Percentiles rank a stretch among this genome's conserved stretches.
These are phyloP conservation scores for Sugiyamaella xylanicola DNA, from an alignment of 1,139 yeast species.

Conservation along the genomic window DNA sequence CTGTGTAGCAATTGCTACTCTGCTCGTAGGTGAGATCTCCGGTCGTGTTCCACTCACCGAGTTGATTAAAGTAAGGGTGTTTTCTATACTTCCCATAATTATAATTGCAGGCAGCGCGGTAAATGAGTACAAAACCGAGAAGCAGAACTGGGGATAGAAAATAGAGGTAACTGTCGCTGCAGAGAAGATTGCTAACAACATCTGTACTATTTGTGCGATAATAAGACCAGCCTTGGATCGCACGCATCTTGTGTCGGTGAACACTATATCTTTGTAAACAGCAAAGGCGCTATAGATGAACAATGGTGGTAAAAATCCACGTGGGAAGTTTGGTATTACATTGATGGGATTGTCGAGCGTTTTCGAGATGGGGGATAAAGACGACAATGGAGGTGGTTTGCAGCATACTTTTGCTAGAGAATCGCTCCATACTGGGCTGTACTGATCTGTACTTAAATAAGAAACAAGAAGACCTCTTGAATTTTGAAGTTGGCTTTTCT, in stretches of 20 bases:
- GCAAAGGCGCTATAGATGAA: constrained; percentile 41
- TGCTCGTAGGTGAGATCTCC: constrained; percentile 46
- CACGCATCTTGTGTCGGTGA: constrained; percentile 57
- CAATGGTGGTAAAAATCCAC: constrained; percentile 19
- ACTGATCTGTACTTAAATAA: constrained; percentile 25
- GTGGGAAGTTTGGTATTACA: constrained; percentile 29
- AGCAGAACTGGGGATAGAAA: constrained; percentile 37
- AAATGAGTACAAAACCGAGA: constrained; percentile 31
- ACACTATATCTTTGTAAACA: constrained; percentile 48
- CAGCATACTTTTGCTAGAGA: constrained; percentile 19
- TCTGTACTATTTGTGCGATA: constrained; percentile 60
- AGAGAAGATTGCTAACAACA: constrained; percentile 50
- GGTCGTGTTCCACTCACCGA: constrained; percentile 48
- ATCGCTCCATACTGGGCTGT: constrained; percentile 22
- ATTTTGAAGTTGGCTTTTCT: constrained; percentile 9
- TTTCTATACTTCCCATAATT: constrained; percentile 49
- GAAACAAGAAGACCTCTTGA: constrained; percentile 31
- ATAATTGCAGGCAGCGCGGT: constrained; percentile 47
- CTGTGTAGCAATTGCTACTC: constrained; percentile 44
- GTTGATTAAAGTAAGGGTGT: constrained; percentile 48
- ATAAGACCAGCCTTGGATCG: constrained; percentile 63
- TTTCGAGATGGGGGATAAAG: not conserved
- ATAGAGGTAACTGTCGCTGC: constrained; percentile 55
- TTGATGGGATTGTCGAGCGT: not conserved
- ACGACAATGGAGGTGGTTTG: not conserved